These are phyloP conservation scores for Anisodus tanguticus DNA, from an alignment of 257 asterid species.

Conservation along the genomic window DNA sequence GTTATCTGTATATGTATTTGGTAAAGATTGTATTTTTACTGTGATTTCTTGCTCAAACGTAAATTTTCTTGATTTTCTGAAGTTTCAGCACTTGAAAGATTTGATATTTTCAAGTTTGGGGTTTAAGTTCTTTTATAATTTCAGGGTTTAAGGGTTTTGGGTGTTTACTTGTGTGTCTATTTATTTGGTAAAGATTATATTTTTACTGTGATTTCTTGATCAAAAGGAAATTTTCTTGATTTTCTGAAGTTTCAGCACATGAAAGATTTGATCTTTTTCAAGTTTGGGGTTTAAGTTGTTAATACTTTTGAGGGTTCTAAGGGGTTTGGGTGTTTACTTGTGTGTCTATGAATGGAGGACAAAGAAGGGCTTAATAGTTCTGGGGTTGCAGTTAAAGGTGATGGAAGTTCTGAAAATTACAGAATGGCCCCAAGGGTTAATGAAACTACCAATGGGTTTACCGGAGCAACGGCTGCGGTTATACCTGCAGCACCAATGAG, in stretches of 20 bases:
- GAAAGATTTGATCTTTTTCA: not conserved
- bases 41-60: too few species aligned
- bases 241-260: too few species aligned
- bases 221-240: not conserved
- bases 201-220: not conserved
- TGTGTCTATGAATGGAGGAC: constrained; percentile 74
- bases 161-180: not conserved
- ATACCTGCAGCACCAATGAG: constrained; percentile 33
- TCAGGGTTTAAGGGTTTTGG: not conserved
- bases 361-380: constrained; percentile 61
- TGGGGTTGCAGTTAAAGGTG: constrained; percentile 55
- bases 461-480: constrained; percentile 58
- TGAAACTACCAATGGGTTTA: constrained; percentile 48
- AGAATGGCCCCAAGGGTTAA: constrained; percentile 52
- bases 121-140: too few species aligned
- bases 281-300: not conserved
- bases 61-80: too few species aligned
- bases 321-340: constrained; percentile 44
- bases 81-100: too few species aligned
- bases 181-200: constrained; percentile 26
- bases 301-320: not conserved
- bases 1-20: too few species aligned
- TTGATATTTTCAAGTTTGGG: too few species aligned
- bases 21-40: constrained; percentile 29
- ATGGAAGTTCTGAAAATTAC: constrained; percentile 65